Evolutionary conservation across 176 grass and related monocot genomes (phyloP).

Genomic region (Musa schizocarpa): DNA sequence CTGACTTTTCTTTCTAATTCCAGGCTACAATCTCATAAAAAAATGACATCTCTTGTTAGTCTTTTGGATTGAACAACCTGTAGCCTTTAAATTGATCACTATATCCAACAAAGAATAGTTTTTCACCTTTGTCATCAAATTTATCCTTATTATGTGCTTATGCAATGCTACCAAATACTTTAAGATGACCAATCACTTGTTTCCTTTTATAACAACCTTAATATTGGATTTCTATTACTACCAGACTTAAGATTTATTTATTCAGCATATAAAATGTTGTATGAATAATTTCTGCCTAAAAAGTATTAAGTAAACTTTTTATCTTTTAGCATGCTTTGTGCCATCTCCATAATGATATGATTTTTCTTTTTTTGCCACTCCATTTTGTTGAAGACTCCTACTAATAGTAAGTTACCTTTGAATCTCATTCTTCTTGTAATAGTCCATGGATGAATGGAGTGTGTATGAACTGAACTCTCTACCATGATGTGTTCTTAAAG

Average conservation of each 20-base stretch:
- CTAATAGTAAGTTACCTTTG: no score
- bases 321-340: no score
- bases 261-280: background rate
- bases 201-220: background rate
- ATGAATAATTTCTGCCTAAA: no score
- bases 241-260: background rate
- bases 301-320: no score
- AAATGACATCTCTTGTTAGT: slow-evolving; percentile 13
- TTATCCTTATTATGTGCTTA: background rate
- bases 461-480: no score
- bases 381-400: no score
- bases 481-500: no score
- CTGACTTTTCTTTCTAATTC: background rate
- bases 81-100: slow-evolving; percentile 4
- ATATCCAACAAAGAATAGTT: background rate
- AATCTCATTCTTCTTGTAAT: no score
- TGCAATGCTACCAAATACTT: background rate
- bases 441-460: no score
- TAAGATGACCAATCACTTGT: background rate
- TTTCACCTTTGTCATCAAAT: background rate
- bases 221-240: background rate
- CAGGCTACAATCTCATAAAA: background rate
- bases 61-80: background rate
- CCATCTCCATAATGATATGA: no score
- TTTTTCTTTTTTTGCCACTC: no score